These are phyloP conservation scores for Phytopythium vexans DNA, from an alignment of 352 stramenopile species.

Conservation along the genomic window DNA sequence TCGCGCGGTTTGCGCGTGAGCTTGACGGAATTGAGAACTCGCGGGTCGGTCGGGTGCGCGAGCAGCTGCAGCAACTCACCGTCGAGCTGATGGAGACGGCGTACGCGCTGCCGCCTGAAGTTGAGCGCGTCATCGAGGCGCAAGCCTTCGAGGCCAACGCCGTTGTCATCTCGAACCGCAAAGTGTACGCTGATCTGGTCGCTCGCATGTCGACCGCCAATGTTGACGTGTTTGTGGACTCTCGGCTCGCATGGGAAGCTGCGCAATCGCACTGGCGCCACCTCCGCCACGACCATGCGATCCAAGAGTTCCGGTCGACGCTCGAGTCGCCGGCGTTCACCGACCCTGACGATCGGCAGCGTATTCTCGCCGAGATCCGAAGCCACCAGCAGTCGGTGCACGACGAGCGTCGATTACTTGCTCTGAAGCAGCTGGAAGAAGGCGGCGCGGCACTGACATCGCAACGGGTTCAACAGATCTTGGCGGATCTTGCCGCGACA, in stretches of 20 bases:
- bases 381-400: constrained; percentile 52
- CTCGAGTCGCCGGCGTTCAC: constrained; percentile 67
- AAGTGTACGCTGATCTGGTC: constrained; percentile 69
- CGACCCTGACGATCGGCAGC: constrained; percentile 57
- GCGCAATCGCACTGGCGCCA: constrained; percentile 62
- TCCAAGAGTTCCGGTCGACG: constrained; percentile 52
- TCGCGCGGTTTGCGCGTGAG: constrained; percentile 35
- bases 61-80: constrained; percentile 41
- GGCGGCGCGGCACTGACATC: constrained; percentile 40
- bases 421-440: constrained; percentile 46
- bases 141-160: constrained; percentile 78
- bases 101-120: constrained; percentile 55
- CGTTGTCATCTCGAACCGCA: constrained; percentile 79
- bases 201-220: constrained; percentile 62
- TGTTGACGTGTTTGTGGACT: constrained; percentile 56
- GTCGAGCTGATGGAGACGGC: constrained; percentile 60
- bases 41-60: constrained; percentile 37
- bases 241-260: constrained; percentile 62
- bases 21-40: constrained; percentile 56
- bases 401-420: constrained; percentile 35
- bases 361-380: constrained; percentile 52
- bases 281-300: constrained; percentile 72
- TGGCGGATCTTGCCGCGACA: constrained; percentile 38
- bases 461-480: constrained; percentile 28
- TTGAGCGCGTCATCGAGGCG: constrained; percentile 70